Base-by-base conservation (phyloP, 192 early-diverging fungal genomes). In the Coemansia sp. region DNA sequence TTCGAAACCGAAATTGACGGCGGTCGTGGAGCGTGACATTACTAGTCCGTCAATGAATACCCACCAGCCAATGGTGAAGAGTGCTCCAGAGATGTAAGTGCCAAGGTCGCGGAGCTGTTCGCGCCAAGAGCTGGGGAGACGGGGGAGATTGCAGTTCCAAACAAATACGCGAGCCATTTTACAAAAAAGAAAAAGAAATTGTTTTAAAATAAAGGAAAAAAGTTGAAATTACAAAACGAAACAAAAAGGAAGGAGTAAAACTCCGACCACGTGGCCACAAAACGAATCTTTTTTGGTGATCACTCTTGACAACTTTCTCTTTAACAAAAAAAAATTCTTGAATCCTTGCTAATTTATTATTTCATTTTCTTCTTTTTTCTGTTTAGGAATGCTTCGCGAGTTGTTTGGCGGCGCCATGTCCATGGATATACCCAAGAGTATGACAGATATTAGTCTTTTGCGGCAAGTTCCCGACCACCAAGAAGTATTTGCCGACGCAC, bases 401-500 rank as follows among this genome's bases (percentile, higher is more conserved):
- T 83, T 94, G 13, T 94, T 82, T 77, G 93, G 93, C 21, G 91
- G 91, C 11, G 90, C 88, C 16, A 89, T 94, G 30, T 75, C 75
- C 39, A 84, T 89, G 62, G 70, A 64, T 13, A 71, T 93, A 11
- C 91, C 93, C 13, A 39, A 39, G 35, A 63, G 70, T 11, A 89
- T 91, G 70, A 66, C 60, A 0, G 89, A 93, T 65, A 85, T 86
- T 55, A 95, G 94, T 68, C 61, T 86, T n/a, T 69, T 96, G 14
- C 90, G 96, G 33, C 73, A 92, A 49, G 87, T 98, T 0, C 95
- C 96, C 0, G 91, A 93, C 79, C 90, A 95, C 75, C 96, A 98
- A 77, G 96, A 98, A 70, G 96, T 96, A 6, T 98, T 93, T 77
- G 89, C 90, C 8, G 84, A 91, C 62, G 74, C 75, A 28, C 76